A percentile compares a stretch with the other conserved stretches of the same genome.
These are phyloP conservation scores for Pichia sp. DNA, from an alignment of 1,139 yeast species.

Conservation along the genomic window DNA sequence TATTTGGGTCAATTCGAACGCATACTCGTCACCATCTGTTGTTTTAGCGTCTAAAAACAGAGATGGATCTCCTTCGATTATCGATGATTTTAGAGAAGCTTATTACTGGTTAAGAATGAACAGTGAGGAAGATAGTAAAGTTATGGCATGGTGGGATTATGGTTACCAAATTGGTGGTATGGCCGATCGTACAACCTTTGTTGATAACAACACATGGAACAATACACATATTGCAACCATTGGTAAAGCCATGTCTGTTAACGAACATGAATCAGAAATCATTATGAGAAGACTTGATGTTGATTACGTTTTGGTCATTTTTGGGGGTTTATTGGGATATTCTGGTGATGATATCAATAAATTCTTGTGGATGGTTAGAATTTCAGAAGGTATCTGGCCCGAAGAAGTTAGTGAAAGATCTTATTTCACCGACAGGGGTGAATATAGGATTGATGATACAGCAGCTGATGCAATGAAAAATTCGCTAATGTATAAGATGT, in stretches of 20 bases:
- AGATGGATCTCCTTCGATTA: slow-evolving; percentile 78
- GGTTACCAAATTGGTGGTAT: slow-evolving; percentile 99
- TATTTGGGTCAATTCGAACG: slow-evolving; percentile 94
- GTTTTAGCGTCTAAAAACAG: slow-evolving; percentile 79
- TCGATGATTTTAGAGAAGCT: slow-evolving; percentile 98
- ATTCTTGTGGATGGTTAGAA: slow-evolving; percentile 98
- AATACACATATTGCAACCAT: slow-evolving; percentile 99
- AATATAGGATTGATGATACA: slow-evolving; percentile 73
- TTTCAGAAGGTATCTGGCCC: slow-evolving; percentile 99
- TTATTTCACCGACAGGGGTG: slow-evolving; percentile 79
- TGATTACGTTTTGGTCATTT: slow-evolving; percentile 85
- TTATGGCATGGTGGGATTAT: slow-evolving; percentile 99
- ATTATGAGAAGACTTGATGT: slow-evolving; percentile 89
- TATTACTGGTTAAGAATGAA: slow-evolving; percentile 99
- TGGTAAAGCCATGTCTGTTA: slow-evolving; percentile 93
- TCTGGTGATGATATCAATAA: slow-evolving; percentile 97
- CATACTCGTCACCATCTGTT: slow-evolving; percentile 97
- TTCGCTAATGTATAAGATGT: slow-evolving; percentile 92
- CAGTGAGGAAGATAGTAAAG: slow-evolving; percentile 90
- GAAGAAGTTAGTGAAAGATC: slow-evolving; percentile 85
- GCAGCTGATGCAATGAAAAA: slow-evolving; percentile 84
- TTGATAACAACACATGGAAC: slow-evolving; percentile 99
- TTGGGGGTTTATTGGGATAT: slow-evolving; percentile 91
- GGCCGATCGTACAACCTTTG: slow-evolving; percentile 98
- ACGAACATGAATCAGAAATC: slow-evolving; percentile 83